Evolutionary conservation across 2,329 filamentous ascomycete species (phyloP).

Genomic region (Aspergillus brasiliensis): DNA sequence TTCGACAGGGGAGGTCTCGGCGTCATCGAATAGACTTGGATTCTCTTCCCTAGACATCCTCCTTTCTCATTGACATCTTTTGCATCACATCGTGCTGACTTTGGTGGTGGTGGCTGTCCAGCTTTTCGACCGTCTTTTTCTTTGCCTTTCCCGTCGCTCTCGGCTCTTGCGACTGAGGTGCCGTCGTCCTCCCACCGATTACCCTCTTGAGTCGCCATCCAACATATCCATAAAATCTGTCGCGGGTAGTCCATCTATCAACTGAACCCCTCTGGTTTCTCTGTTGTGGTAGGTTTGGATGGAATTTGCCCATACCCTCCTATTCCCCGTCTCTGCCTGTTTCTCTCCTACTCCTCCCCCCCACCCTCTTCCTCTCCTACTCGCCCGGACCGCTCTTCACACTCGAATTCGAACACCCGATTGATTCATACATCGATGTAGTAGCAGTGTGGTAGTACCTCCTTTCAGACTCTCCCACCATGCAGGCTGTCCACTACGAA

Average conservation of each 20-base stretch:
- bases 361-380: conserved; percentile 26
- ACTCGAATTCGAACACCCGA: conserved; percentile 32
- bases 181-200: conserved; percentile 31
- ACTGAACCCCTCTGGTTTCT: conserved; percentile 27
- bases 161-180: conserved; percentile 39
- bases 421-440: conserved; percentile 38
- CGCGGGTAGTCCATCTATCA: conserved; percentile 36
- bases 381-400: conserved; percentile 15
- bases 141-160: conserved; percentile 35
- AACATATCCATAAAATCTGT: conserved; percentile 33
- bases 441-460: conserved; percentile 30
- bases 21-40: conserved; percentile 21
- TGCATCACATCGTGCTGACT: conserved; percentile 31
- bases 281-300: conserved; percentile 42
- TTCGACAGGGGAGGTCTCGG: conserved; percentile 24
- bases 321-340: conserved; percentile 25
- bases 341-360: conserved; percentile 28
- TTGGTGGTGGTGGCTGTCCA: conserved; percentile 23
- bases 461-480: conserved; percentile 29
- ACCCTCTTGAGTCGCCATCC: conserved; percentile 26
- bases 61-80: conserved; percentile 18
- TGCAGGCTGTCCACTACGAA: conserved; percentile 40
- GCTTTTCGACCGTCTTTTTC: conserved; percentile 29
- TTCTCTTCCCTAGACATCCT: conserved; percentile 17
- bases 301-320: conserved; percentile 33